A percentile compares a stretch with the other conserved stretches of the same genome.
Evolutionary conservation across 306 rosid species (phyloP).

Genomic region (Sesbania bispinosa): DNA sequence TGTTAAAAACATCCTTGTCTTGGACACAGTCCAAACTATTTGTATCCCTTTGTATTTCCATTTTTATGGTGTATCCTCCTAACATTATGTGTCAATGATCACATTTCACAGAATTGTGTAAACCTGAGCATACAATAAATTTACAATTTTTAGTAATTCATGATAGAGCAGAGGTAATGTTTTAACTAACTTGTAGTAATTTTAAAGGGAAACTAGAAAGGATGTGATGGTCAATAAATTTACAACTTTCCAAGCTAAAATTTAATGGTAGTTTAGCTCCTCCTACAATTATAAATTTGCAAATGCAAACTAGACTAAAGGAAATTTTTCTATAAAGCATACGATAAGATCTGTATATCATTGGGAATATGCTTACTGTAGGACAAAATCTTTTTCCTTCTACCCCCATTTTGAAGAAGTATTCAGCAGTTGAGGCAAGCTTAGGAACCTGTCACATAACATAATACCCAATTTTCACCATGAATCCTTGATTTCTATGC

Average conservation of each 20-base stretch:
- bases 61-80: background rate
- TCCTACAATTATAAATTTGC: constrained; percentile 10
- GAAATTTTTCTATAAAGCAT: background rate
- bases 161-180: background rate
- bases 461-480: constrained; percentile 22
- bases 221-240: background rate
- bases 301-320: background rate
- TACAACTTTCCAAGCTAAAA: background rate
- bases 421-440: constrained; percentile 96
- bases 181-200: background rate
- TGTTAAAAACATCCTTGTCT: background rate
- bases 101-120: background rate
- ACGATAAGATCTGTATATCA: background rate
- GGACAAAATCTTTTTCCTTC: constrained; percentile 99
- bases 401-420: constrained; percentile 89
- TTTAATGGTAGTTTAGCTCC: background rate
- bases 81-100: background rate
- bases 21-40: constrained; percentile 3
- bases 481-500: background rate
- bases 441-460: constrained; percentile 72
- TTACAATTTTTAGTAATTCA: too few relatives aligned
- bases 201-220: background rate
- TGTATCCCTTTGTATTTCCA: background rate
- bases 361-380: constrained; percentile 55
- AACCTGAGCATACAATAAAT: background rate